These are phyloP conservation scores for Pseudogymnoascus sp. DNA, from an alignment of 2,329 filamentous ascomycete species.

Conservation along the genomic window DNA sequence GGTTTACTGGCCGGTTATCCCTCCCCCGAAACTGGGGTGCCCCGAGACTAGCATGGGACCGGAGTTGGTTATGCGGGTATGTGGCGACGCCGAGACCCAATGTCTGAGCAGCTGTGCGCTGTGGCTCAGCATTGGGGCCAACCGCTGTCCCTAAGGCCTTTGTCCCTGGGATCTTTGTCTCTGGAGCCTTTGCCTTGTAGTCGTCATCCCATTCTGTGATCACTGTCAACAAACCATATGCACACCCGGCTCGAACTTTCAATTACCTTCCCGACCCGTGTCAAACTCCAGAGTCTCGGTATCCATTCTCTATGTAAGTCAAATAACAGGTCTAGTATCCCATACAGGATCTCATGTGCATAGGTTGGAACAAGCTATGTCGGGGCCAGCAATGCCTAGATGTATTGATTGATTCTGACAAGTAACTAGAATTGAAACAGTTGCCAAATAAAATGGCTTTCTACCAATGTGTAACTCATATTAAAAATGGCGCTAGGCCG, in stretches of 20 bases:
- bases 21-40: not conserved
- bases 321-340: not conserved
- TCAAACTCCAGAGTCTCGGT: not conserved
- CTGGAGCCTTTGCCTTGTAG: not conserved
- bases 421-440: not conserved
- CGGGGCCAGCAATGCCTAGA: not conserved
- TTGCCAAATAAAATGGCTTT: not conserved
- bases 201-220: conserved; percentile 1
- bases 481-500: not conserved
- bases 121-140: not conserved
- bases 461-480: not conserved
- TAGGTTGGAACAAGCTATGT: not conserved
- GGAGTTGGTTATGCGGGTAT: not conserved
- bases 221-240: not conserved
- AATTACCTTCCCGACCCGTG: conserved; percentile 1
- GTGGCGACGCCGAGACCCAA: not conserved
- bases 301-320: not conserved
- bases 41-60: not conserved
- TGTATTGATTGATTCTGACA: not conserved
- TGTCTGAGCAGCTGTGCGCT: not conserved
- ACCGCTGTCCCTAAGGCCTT: not conserved
- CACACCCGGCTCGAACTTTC: not conserved
- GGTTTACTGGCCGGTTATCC: not conserved
- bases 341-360: not conserved
- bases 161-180: not conserved